Evolutionary conservation across 331 rosid species (phyloP).

Genomic region (Acacia pycnantha): DNA sequence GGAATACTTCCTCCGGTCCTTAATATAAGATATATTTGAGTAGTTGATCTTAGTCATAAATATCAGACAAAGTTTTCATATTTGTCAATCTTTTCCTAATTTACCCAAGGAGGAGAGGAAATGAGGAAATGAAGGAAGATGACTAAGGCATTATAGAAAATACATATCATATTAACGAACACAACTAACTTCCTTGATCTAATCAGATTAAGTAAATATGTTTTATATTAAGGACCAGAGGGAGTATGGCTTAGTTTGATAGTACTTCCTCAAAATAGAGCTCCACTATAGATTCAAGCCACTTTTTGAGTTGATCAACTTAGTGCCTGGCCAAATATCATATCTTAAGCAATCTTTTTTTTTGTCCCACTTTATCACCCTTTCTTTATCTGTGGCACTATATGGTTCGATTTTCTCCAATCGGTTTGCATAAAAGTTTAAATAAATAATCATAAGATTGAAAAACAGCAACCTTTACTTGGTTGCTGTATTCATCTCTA

Average conservation of each 20-base stretch:
- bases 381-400: background rate
- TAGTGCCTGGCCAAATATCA: background rate
- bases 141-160: too few relatives aligned
- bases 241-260: background rate
- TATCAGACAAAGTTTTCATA: too few relatives aligned
- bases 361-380: background rate
- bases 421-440: background rate
- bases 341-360: background rate
- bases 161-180: too few relatives aligned
- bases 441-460: background rate
- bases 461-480: background rate
- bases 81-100: too few relatives aligned
- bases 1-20: too few relatives aligned
- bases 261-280: background rate
- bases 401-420: background rate
- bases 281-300: background rate
- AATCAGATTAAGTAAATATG: too few relatives aligned
- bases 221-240: too few relatives aligned
- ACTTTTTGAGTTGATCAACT: background rate
- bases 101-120: too few relatives aligned
- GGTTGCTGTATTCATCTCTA: background rate
- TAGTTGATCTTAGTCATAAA: too few relatives aligned
- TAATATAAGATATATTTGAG: too few relatives aligned
- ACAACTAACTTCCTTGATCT: too few relatives aligned
- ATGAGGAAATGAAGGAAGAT: too few relatives aligned